Evolutionary conservation across 441 rosid species (phyloP), one percentile per base, ranked within the genome.

Genomic region (Erodium trifolium): DNA sequence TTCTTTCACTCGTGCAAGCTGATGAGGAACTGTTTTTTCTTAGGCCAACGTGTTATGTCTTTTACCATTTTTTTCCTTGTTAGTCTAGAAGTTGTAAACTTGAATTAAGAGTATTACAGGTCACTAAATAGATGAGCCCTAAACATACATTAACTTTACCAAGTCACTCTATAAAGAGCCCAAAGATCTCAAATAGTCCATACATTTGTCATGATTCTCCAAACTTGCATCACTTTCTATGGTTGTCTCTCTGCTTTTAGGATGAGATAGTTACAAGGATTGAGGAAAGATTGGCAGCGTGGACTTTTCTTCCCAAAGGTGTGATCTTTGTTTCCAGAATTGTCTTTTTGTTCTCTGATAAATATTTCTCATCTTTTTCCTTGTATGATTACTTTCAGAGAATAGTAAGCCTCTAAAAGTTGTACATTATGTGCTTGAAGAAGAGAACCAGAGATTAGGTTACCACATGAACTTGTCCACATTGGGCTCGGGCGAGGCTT

Each of bases 261-360:
- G 96, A 88, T 76, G 76, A 79, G 11, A 62, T 88, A 69, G 73
- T 87, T 68, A 77, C 82, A 72, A 86, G 78, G 73, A 80, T 94
- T 60, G 96, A 90, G 73, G 90, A 88, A 77, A 85, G 85, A 82
- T 78, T 94, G 66, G 85, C 98, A 0, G 87, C 93, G 0, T 94
- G 97, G 98, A 88, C 93, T 67, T 87, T 88, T 70, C 89, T 92
- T 75, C 99, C 99, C 3, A 81, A 77, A 82, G 96, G 97, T 86
- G 74, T 3, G 3, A 67, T 71, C 49, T 67, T 65, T 31, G 3
- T 66, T 27, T 55, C 63, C 27, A 3, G 67, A 17, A 14, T 43
- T 51, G 39, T 41, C 13, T 31, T 59, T 68, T 70, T 68, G 39
- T 43, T 57, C n/a, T 65, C 62, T 63, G 41, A 43, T 66, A 9